Base-by-base conservation (phyloP, 345 rosid species). In the Rhizophora apiculata region DNA sequence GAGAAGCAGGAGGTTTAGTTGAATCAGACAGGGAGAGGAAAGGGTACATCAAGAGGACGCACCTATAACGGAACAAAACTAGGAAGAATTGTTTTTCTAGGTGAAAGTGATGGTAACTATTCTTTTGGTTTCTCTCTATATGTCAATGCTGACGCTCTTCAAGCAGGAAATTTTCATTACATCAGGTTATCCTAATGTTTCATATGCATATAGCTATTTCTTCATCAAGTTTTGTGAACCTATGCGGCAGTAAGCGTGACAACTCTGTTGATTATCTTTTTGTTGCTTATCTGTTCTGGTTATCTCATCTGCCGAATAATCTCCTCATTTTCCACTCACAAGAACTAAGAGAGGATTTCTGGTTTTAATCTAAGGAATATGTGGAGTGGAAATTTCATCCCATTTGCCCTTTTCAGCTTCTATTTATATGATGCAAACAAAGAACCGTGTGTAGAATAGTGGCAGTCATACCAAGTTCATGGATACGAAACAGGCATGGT, bases 71-170 rank as follows among this genome's bases (percentile, higher is more conserved):
- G 78, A 57, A 53, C 31, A 51, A 58, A 62, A 68, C 27, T 52
- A 68, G 52, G 59, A 66, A 69, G 57, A 37, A 27, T 67, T 68
- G 7, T 46, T 56, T 60, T 27, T n/a, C n/a, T 56, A 31, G 10
- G 19, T 26, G 34, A 58, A 68, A 69, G 57, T 27, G 74, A 80
- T 64, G 71, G 66, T 39, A 67, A 62, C 62, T 9, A 62, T 70
- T 65, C 72, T 64, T 34, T 75, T 65, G 65, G 73, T 34, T 34
- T 34, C 69, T 65, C 74, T 71, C 30, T 39, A 22, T 21, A 53
- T 75, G 71, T 49, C 72, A 49, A 72, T 59, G 58, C 61, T 34
- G 19, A 27, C 54, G 58, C 32, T 62, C 36, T 36, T 16, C 46
- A 3, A 4, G 52, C 7, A 7, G 43, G 9, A 30, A 29, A 73